phyloP scores from a whole-genome alignment of 805 yeast genomes.

The Kodamaea hsintzibuensis region DNA sequence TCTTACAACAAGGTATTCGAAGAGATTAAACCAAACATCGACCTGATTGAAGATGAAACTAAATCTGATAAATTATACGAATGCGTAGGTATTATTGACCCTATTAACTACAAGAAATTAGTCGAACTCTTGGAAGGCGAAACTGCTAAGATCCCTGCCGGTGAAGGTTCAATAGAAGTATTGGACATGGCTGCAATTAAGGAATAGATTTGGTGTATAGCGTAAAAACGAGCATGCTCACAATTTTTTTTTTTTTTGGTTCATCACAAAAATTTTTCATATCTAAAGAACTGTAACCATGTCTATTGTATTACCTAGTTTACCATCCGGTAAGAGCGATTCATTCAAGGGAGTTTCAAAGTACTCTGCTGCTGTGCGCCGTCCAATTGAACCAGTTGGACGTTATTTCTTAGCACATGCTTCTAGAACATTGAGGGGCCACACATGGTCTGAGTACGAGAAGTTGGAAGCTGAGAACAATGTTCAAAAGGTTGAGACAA shows the following conservation, averaged over 20 bases:
- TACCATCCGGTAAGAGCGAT: constrained; percentile 44
- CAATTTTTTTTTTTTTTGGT: not conserved
- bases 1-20: constrained; percentile 45
- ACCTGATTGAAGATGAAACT: constrained; percentile 39
- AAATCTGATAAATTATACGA: constrained; percentile 44
- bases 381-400: constrained; percentile 96
- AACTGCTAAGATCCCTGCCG: constrained; percentile 43
- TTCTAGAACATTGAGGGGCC: constrained; percentile 91
- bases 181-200: constrained; percentile 86
- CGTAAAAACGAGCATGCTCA: not conserved
- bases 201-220: constrained; percentile 27
- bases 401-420: constrained; percentile 96
- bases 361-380: constrained; percentile 62
- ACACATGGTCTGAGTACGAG: constrained; percentile 98
- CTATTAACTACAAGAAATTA: constrained; percentile 73
- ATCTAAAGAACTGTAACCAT: constrained; percentile 17
- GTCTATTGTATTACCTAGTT: constrained; percentile 52
- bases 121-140: constrained; percentile 59
- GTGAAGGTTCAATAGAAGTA: constrained; percentile 74
- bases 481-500: constrained; percentile 68
- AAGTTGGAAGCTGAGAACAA: constrained; percentile 88
- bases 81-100: constrained; percentile 72
- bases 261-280: constrained; percentile 14
- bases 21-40: constrained; percentile 36
- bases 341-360: constrained; percentile 51